Conservation (phyloP, 2,329 filamentous ascomycete species). For the Gaeumannomyces sp. region DNA sequence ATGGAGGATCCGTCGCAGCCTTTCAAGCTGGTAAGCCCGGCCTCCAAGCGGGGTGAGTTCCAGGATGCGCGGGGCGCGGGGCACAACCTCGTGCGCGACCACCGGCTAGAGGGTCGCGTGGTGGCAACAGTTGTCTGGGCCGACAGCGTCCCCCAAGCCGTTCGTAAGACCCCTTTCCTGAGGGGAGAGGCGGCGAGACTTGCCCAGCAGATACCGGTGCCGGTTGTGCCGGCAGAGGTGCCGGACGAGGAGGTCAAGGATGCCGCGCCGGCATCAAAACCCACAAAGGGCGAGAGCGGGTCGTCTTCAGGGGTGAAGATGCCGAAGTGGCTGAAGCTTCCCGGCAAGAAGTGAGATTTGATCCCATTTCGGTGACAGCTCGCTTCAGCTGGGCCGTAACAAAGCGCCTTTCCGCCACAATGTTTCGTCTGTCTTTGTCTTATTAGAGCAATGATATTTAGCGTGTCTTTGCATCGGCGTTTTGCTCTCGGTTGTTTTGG, state of each 20-base stretch:
- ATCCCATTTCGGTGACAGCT: not conserved
- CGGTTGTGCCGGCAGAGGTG: conserved; percentile 41
- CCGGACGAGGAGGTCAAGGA: conserved; percentile 28
- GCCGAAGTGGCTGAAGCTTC: conserved; percentile 68
- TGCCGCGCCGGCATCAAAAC: not conserved
- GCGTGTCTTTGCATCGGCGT: not conserved
- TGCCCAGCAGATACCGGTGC: conserved; percentile 62
- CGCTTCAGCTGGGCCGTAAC: not conserved
- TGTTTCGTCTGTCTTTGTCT: conserved; percentile 10
- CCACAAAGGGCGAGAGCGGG: conserved; percentile 30
- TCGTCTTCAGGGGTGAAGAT: conserved; percentile 26
- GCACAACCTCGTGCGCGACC: conserved; percentile 61
- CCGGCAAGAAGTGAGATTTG: conserved; percentile 58
- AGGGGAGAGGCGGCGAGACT: conserved; percentile 50
- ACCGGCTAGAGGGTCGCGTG: conserved; percentile 65
- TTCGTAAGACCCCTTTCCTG: conserved; percentile 52
- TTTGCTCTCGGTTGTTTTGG: not conserved
- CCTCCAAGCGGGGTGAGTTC: conserved; percentile 35
- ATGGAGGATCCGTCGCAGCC: conserved; percentile 58
- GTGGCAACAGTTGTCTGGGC: conserved; percentile 74
- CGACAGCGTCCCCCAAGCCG: conserved; percentile 49
- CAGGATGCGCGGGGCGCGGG: conserved; percentile 38
- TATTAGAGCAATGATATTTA: conserved; percentile 7
- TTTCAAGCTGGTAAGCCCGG: conserved; percentile 66
- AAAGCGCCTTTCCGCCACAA: not conserved